Base-by-base conservation (phyloP, 2,329 filamentous ascomycete species). In the Colletotrichum noveboracense region DNA sequence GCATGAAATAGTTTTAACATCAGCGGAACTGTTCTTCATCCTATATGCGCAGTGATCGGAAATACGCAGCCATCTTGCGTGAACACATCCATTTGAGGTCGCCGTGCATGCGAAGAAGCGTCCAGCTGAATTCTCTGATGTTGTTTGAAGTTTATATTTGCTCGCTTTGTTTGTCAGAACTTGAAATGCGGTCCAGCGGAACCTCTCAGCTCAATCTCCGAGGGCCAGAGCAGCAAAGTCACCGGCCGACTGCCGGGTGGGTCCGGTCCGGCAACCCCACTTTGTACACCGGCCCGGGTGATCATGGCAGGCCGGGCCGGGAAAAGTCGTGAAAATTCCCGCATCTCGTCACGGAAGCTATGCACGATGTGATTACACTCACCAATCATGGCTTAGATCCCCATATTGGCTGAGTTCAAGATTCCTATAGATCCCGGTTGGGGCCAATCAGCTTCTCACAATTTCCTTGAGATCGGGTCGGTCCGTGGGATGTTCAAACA, bases 161-260 rank as follows among this genome's bases (percentile, higher is more conserved):
- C 26, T 26, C 26, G 26, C 5, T 26, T 26, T 26, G 6, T 26
- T 26, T 26, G 26, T 26, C 26, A 26, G 26, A 26, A 26, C 26
- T 26, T 26, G 26, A 26, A 28, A 2, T 28, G 26, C 26, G 43
- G 43, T 9, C 43, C 43, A 52, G 43, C 43, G 43, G 43, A 52
- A 52, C 3, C 26, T 30, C n/a, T 60, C 5, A 32, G 26, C 0
- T 1, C 30, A 16, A 30, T 18, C 0, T 1, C 2, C 34, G 34
- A 8, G 80, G 81, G 7, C 77, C 83, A 67, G 65, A 56, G 5
- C 77, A 26, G 0, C 13, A 2, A 56, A 18, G 1, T 67, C 38
- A 34, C 66, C 52, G 52, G 52, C 21, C 32, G 32, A 38, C 36
- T 68, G 1, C 66, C 52, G 66, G 66, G 66, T 43, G 66, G 66